Base-by-base conservation (phyloP, 306 rosid species). In the Lathyrus sativus region DNA sequence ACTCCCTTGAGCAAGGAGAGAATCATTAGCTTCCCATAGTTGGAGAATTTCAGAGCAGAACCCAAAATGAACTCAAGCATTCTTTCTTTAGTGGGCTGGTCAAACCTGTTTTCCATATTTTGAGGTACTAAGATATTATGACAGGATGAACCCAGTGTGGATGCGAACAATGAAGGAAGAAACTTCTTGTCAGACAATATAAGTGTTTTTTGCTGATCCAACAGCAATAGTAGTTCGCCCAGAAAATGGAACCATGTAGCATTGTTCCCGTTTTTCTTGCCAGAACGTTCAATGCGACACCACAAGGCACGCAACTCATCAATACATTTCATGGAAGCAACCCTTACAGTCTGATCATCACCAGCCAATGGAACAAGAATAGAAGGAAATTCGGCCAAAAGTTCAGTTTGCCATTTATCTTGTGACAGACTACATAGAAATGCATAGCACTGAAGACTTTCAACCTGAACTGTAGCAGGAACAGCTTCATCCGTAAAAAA, bases 401-500 rank as follows among this genome's bases (percentile, higher is more conserved):
- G 85, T 76, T 88, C 88, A 79, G 75, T 61, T 53, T 71, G 82
- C 80, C 89, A 76, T 58, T 75, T 75, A 62, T 80, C 87, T 69
- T 85, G 90, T 17, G 87, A 71, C 70, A 80, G 79, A 74, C 58
- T 76, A 74, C 93, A 90, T 61, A 87, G 90, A 78, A 76, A 81
- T 19, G 83, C 76, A 76, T 85, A 88, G 76, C 91, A 88, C 60
- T 82, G 76, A 50, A 93, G 97, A 79, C 95, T 89, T 84, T 86
- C 96, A 67, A 90, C 75, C 85, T 88, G 96, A 43, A 88, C 90
- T n/a, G 84, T 80, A 77, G 70, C 68, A 73, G 96, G 91, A 76
- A 86, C 82, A 72, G 96, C 98, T 90, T 84, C 88, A 38, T 88
- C 91, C 26, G 88, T 86, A 85, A 85, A 90, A 72, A 83, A 88